Base-by-base conservation (phyloP, 805 yeast species). In the Hanseniaspora lachancei region DNA sequence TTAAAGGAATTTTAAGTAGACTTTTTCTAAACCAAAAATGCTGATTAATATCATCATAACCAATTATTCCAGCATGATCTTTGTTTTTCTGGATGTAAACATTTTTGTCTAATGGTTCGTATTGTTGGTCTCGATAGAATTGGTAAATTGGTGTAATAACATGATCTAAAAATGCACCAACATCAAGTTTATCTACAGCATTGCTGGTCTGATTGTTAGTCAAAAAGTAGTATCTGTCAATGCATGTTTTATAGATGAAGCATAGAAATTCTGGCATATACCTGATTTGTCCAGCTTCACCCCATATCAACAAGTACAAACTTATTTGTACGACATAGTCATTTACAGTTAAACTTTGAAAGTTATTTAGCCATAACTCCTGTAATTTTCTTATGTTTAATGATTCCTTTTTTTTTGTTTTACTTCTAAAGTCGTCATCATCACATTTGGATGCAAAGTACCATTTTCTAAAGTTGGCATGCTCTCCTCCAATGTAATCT, bases 11-110 rank as follows among this genome's bases (percentile, higher is more conserved):
- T 72, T 93, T 84, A 58, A 95, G 82, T 61, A 93, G 86, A 77
- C 98, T 98, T 73, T 95, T 97, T 49, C 97, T 97, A 73, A 93
- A 93, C 99, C 99, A 93, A 74, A 95, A 93, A 64, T 95, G 78
- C 76, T 93, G 99, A 72, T 93, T 93, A 58, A 93, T 95, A 76
- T 93, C 99, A 75, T 93, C 99, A 71, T 93, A 93, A 70, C 98
- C 95, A 64, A 86, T 78, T 60, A 85, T 74, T 61, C 80, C 74
- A 72, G 82, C 82, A 71, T 86, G 95, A 69, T 86, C 95, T 67
- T 74, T 81, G 74, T 86, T 91, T 73, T 95, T 83, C 70, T 85
- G 85, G 58, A 85, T 83, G 62, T 77, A 85, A 70, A 82, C 87
- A 60, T 88, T 81, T 58, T 93, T 93, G 62, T 85, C 88, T 59